Evolutionary conservation across 1,284 basidiomycete species (phyloP).

Genomic region (Acaromyces ingoldii): DNA sequence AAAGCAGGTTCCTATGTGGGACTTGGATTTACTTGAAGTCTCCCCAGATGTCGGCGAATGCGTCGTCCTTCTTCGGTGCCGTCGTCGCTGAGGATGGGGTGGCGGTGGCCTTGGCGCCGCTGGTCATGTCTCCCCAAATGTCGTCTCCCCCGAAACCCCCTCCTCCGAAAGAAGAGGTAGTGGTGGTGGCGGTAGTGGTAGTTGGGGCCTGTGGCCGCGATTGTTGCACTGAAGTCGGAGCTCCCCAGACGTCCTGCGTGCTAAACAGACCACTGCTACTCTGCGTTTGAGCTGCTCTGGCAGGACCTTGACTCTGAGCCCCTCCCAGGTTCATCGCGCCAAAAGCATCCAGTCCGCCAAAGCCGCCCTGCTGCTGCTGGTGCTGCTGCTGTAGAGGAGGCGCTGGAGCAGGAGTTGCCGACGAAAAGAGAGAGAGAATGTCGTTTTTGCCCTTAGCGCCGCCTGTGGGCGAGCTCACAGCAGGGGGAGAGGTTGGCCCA

Average conservation of each 20-base stretch:
- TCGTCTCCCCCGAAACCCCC: not conserved
- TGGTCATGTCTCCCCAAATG: slow-evolving; percentile 4
- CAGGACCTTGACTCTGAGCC: not conserved
- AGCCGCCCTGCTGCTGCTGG: not conserved
- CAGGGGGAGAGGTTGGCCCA: slow-evolving; percentile 34
- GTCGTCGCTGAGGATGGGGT: not conserved
- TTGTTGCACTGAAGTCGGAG: slow-evolving; percentile 1
- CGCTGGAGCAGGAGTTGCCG: not conserved
- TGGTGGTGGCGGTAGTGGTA: not conserved
- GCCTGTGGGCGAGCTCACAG: slow-evolving; percentile 58
- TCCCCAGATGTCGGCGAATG: slow-evolving; percentile 50
- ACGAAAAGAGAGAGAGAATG: slow-evolving; percentile 71
- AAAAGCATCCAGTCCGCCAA: slow-evolving; percentile 15
- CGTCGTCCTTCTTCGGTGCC: slow-evolving; percentile 28
- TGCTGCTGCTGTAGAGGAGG: not conserved
- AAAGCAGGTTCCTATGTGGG: too few species aligned
- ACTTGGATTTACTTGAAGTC: slow-evolving; percentile 36
- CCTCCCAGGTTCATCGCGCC: slow-evolving; percentile 11
- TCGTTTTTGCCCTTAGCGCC: slow-evolving; percentile 62
- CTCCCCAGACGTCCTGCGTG: slow-evolving; percentile 36
- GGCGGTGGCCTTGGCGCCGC: not conserved
- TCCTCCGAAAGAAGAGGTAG: not conserved
- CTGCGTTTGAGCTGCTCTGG: not conserved
- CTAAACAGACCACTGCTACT: slow-evolving; percentile 19
- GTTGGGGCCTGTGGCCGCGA: not conserved